A percentile compares a stretch with the other conserved stretches of the same genome.
phyloP scores from a whole-genome alignment of 345 rosid species.

The Melaleuca alternifolia region DNA sequence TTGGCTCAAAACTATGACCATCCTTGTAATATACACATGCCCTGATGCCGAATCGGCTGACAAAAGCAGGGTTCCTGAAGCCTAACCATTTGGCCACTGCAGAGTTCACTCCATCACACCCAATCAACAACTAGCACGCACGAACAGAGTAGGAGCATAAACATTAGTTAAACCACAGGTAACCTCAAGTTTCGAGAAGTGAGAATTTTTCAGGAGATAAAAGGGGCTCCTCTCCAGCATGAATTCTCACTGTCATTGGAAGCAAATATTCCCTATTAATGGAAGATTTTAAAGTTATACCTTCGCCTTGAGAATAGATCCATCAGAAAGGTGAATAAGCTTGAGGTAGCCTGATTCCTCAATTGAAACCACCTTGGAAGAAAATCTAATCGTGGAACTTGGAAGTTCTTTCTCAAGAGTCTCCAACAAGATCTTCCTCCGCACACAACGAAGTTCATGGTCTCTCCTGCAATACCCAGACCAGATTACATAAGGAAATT shows the following conservation, averaged over 20 bases:
- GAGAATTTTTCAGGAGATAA: background rate
- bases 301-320: constrained; percentile 49
- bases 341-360: constrained; percentile 44
- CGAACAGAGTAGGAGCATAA: background rate
- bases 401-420: constrained; percentile 48
- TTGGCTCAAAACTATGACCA: constrained; percentile 31
- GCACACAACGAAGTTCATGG: constrained; percentile 40
- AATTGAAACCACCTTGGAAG: constrained; percentile 59
- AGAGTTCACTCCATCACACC: constrained; percentile 70
- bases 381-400: constrained; percentile 42
- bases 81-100: constrained; percentile 59
- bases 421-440: constrained; percentile 47
- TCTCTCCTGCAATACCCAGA: constrained; percentile 16
- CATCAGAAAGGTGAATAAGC: constrained; percentile 51
- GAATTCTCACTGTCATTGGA: background rate
- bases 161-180: background rate
- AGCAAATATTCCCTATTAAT: background rate
- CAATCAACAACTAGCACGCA: constrained; percentile 41
- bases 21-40: constrained; percentile 25
- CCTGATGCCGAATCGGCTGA: constrained; percentile 29
- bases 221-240: background rate
- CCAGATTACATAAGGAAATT: background rate
- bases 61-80: constrained; percentile 27
- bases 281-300: constrained; percentile 3
- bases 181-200: background rate